Conservation (phyloP, 1,284 basidiomycete genomes). For the Marasmius oreades region DNA sequence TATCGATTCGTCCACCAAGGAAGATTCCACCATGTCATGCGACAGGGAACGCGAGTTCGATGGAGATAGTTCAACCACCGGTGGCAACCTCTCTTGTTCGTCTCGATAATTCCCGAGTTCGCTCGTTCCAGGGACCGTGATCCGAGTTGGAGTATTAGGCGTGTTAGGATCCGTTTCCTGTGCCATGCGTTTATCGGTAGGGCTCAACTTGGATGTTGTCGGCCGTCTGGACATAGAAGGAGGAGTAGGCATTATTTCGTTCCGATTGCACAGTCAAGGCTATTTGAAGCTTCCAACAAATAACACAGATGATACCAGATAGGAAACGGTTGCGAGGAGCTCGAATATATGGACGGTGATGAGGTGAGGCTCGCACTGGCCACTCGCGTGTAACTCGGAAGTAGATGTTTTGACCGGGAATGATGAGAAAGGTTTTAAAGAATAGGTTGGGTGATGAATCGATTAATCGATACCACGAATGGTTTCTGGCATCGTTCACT, state of each 20-base stretch:
- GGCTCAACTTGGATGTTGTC: conserved; percentile 5
- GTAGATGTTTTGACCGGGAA: not conserved
- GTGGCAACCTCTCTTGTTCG: conserved; percentile 10
- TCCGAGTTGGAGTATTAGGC: conserved; percentile 16
- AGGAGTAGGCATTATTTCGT: conserved; percentile 1
- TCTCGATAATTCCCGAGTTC: conserved; percentile 5
- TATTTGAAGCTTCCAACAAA: not conserved
- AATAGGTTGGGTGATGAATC: not conserved
- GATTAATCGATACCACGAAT: conserved; percentile 3
- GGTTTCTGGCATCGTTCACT: not conserved
- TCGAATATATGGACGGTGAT: not conserved
- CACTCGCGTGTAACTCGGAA: conserved; percentile 9
- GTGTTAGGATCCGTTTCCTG: conserved; percentile 8
- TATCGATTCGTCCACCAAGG: conserved; percentile 13
- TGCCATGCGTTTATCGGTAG: not conserved
- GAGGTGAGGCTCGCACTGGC: conserved; percentile 7
- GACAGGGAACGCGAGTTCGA: conserved; percentile 14
- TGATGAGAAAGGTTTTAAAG: conserved; percentile 2
- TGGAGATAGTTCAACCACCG: conserved; percentile 7
- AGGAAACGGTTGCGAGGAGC: conserved; percentile 3
- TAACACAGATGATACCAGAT: conserved; percentile 10
- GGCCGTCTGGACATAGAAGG: conserved; percentile 3
- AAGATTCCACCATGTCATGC: conserved; percentile 13
- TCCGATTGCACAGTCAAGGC: conserved; percentile 2
- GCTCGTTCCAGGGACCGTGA: conserved; percentile 15